Conservation (phyloP, 306 rosid genomes). For the Prunus campanulata region DNA sequence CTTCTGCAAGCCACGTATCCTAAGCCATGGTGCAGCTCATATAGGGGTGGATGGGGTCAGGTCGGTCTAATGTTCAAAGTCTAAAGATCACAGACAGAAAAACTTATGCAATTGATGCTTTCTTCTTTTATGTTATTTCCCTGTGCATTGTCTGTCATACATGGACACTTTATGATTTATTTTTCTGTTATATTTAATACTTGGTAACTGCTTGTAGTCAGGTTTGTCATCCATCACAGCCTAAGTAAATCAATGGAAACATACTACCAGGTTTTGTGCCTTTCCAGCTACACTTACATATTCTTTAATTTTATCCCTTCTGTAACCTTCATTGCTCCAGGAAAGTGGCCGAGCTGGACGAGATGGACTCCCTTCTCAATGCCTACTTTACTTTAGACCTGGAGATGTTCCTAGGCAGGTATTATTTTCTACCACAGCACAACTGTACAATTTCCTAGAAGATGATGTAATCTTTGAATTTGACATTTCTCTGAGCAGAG, state of each 20-base stretch:
- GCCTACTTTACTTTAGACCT: constrained; percentile 81
- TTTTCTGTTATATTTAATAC: constrained; percentile 25
- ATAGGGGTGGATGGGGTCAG: neutral
- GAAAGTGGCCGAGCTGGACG: constrained; percentile 99
- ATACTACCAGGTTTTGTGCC: constrained; percentile 75
- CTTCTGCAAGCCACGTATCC: too few species aligned
- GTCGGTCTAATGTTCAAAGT: neutral
- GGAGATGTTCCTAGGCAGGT: constrained; percentile 95
- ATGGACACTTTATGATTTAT: neutral
- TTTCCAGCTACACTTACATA: constrained; percentile 22
- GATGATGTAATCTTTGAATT: constrained; percentile 11
- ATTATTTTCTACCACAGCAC: constrained; percentile 10
- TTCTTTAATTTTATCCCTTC: constrained; percentile 11
- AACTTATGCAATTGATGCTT: neutral
- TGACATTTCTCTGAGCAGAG: constrained; percentile 60
- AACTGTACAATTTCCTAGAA: constrained; percentile 9
- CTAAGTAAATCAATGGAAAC: constrained; percentile 98
- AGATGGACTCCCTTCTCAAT: constrained; percentile 97
- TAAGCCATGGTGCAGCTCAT: too few species aligned
- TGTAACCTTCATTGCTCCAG: constrained; percentile 43
- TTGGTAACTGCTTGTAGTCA: constrained; percentile 61
- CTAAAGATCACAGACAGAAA: neutral
- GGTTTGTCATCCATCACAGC: constrained; percentile 99
- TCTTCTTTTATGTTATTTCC: neutral
- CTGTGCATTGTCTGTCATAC: neutral